Evolutionary conservation across 768 basidiomycete species (phyloP), one percentile per base, ranked within the genome.

Genomic region (Rhizopogon roseolus): DNA sequence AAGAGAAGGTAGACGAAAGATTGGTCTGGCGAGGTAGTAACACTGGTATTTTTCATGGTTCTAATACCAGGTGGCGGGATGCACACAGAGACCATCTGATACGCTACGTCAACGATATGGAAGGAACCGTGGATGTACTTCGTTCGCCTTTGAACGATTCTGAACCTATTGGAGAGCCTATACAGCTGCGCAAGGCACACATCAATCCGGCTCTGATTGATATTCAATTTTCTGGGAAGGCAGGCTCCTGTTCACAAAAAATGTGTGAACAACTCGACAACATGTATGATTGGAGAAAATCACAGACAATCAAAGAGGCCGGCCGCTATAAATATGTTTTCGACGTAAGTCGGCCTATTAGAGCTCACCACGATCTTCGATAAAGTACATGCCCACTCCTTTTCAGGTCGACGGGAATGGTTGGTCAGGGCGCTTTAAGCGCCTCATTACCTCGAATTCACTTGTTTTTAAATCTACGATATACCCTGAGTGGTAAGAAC

Each of bases 11-110:
- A 1, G 79, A 86, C 62, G 81, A 85, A 55, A 71, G 80, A 4
- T 58, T 90, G 16, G 72, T 82, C 39, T 91, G 90, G 90, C 75
- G 90, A 39, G 90, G 90, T 3, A 80, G 80, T 40, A 87, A 81
- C 42, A 90, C 89, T 0, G 90, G 89, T 9, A 85, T 82, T 17
- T 70, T 59, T 49, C 75, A 79, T 36, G 61, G 67, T 13, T 52
- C 62, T 1, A 51, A 58, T 1, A 69, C 74, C 7, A 68, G 70
- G 5, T 86, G 85, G 86, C 50, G 64, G 57, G 60, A 72, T 19
- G 71, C 75, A 5, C 86, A 86, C 52, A 70, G 86, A 0, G 63
- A 73, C 19, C 69, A 75, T 19, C 66, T 86, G 2, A 73, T 84
- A 32, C 66, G 70, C 13, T 63, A 69, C 25, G 54, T 77, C 7